Percentiles rank a stretch among this genome's conserved stretches.
Conservation (phyloP, 2,329 filamentous ascomycete species). For the Trichoderma arundinaceum region DNA sequence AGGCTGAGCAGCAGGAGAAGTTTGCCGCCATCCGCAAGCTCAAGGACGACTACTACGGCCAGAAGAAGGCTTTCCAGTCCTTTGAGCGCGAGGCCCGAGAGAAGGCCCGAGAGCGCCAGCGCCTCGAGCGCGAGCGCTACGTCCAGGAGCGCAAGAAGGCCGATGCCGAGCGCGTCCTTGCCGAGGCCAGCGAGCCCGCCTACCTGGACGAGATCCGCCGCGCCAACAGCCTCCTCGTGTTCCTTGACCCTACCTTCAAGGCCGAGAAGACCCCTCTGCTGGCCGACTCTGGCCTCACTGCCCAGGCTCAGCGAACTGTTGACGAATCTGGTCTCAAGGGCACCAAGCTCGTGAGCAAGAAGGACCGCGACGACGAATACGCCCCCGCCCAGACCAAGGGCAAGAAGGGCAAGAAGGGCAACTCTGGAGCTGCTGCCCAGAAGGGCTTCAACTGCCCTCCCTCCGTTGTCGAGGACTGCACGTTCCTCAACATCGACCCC, state of each 20-base stretch:
- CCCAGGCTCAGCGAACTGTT: slow-evolving; percentile 80
- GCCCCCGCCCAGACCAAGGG: slow-evolving; percentile 81
- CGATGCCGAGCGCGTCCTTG: slow-evolving; percentile 75
- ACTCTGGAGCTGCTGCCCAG: slow-evolving; percentile 52
- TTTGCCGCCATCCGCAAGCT: slow-evolving; percentile 80
- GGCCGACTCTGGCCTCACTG: slow-evolving; percentile 74
- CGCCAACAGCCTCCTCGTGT: slow-evolving; percentile 83
- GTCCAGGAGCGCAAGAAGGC: slow-evolving; percentile 76
- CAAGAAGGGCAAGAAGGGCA: slow-evolving; percentile 77
- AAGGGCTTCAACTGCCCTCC: slow-evolving; percentile 82
- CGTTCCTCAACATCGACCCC: slow-evolving; percentile 82
- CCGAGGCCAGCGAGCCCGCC: slow-evolving; percentile 82
- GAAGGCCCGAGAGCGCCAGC: slow-evolving; percentile 75
- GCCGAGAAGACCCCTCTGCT: slow-evolving; percentile 70
- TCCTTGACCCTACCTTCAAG: slow-evolving; percentile 79
- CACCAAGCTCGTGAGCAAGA: slow-evolving; percentile 81
- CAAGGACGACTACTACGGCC: slow-evolving; percentile 86
- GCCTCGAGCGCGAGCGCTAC: slow-evolving; percentile 78
- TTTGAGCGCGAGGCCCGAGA: slow-evolving; percentile 85
- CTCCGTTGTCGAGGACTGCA: slow-evolving; percentile 88
- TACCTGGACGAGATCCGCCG: slow-evolving; percentile 92
- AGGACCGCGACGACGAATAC: slow-evolving; percentile 86
- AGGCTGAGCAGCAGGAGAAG: slow-evolving; percentile 85
- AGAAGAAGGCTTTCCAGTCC: slow-evolving; percentile 79
- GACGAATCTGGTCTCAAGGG: slow-evolving; percentile 87